phyloP scores from a whole-genome alignment of 2,329 filamentous ascomycete genomes.

The Colletotrichum caudatum region DNA sequence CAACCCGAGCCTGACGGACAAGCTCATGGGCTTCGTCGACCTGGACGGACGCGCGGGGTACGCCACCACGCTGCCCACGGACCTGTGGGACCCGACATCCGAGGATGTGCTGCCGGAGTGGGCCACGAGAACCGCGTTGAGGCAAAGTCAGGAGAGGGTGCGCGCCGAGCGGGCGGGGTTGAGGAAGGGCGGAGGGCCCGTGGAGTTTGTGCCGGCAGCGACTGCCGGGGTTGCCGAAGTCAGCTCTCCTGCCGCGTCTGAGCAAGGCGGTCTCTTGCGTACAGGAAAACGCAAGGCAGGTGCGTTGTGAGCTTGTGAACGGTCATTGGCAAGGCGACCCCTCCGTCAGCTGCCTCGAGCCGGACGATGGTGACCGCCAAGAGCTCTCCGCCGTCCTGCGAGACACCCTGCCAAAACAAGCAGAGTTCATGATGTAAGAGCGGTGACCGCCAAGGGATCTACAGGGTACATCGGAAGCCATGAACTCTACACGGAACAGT shows the following conservation, averaged over 20 bases:
- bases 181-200: constrained; percentile 54
- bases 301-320: constrained; percentile 15
- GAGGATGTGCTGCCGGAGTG: constrained; percentile 62
- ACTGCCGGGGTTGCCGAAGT: constrained; percentile 8
- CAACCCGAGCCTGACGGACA: constrained; percentile 79
- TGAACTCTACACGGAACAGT: too few species aligned
- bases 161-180: constrained; percentile 60
- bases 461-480: not conserved
- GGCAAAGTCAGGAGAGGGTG: constrained; percentile 60
- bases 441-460: too few species aligned
- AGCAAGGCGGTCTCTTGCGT: constrained; percentile 45
- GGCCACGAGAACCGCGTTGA: constrained; percentile 64
- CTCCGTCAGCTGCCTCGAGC: not conserved
- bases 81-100: constrained; percentile 67
- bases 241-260: constrained; percentile 37
- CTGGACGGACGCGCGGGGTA: constrained; percentile 70
- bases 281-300: constrained; percentile 52
- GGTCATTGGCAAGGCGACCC: not conserved
- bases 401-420: not conserved
- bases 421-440: not conserved
- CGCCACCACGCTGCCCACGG: constrained; percentile 67
- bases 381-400: not conserved
- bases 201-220: constrained; percentile 63
- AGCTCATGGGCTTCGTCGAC: constrained; percentile 76
- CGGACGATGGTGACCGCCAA: not conserved